Conservation (phyloP, 2,329 filamentous ascomycete genomes). For the Pyricularia sp. region DNA sequence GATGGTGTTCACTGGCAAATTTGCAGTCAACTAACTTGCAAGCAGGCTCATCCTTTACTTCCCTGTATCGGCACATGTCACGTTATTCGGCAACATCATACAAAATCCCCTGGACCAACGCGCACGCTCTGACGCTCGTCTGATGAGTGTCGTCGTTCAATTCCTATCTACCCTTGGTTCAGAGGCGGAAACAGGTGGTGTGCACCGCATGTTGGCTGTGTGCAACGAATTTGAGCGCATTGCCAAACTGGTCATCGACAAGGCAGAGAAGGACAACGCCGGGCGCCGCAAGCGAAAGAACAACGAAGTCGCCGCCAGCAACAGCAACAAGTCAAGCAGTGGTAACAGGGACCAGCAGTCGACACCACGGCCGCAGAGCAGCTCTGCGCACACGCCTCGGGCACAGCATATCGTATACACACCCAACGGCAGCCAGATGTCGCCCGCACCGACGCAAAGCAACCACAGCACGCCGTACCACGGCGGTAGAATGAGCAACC, state of each 20-base stretch:
- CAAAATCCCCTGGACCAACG: conserved; percentile 89
- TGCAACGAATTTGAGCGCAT: conserved; percentile 97
- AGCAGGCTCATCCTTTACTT: conserved; percentile 84
- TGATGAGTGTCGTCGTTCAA: conserved; percentile 89
- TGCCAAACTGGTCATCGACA: conserved; percentile 81
- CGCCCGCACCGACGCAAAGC: conserved; percentile 18
- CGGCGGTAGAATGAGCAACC: conserved; percentile 21
- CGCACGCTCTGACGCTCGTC: conserved; percentile 76
- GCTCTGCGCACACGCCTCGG: conserved; percentile 18
- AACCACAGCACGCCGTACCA: conserved; percentile 29
- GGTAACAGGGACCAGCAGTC: background rate
- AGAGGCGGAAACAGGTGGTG: conserved; percentile 81
- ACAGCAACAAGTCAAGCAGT: background rate
- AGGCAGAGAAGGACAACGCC: conserved; percentile 75
- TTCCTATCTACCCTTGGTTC: conserved; percentile 85
- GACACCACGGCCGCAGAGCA: conserved; percentile 20
- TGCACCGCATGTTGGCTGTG: conserved; percentile 86
- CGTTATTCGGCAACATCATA: conserved; percentile 89
- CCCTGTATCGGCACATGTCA: conserved; percentile 89
- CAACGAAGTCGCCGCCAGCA: conserved; percentile 30
- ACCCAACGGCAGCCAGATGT: conserved; percentile 16
- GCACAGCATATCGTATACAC: conserved; percentile 14
- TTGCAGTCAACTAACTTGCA: background rate
- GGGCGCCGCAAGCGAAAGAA: conserved; percentile 79
- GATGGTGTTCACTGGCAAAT: background rate